These are phyloP conservation scores for Marasmius tenuissimus DNA, from an alignment of 1,284 basidiomycete genomes.

Conservation along the genomic window DNA sequence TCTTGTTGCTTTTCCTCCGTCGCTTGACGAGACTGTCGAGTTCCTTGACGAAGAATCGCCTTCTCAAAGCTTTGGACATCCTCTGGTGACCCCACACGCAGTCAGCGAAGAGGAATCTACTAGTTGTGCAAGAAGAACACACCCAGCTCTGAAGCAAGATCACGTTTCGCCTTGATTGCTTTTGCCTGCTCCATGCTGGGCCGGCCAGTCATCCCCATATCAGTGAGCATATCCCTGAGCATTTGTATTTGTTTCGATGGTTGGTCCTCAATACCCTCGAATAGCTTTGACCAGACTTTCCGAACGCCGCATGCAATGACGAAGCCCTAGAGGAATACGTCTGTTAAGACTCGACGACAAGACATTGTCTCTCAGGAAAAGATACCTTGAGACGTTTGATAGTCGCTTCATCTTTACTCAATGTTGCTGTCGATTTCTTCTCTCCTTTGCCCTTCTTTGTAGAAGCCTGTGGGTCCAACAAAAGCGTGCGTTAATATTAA, in stretches of 20 bases:
- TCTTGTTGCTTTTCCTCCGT: constrained; percentile 22
- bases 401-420: constrained; percentile 56
- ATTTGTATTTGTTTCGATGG: constrained; percentile 66
- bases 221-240: constrained; percentile 62
- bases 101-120: not conserved
- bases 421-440: constrained; percentile 20
- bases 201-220: constrained; percentile 81
- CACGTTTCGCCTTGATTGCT: constrained; percentile 66
- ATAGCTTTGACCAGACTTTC: constrained; percentile 81
- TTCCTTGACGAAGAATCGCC: constrained; percentile 26
- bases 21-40: constrained; percentile 16
- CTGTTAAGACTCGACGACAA: not conserved
- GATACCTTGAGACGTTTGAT: constrained; percentile 60
- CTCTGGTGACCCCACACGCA: constrained; percentile 37
- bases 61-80: constrained; percentile 65
- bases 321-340: constrained; percentile 46
- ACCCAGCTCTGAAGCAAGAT: constrained; percentile 81
- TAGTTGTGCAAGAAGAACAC: constrained; percentile 22
- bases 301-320: constrained; percentile 80
- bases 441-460: constrained; percentile 21
- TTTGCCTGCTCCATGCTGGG: constrained; percentile 79
- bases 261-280: constrained; percentile 53
- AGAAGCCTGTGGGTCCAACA: constrained; percentile 12
- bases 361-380: not conserved
- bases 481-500: not conserved